Base-by-base conservation (phyloP, 257 asterid genomes). In the Avicennia marina region DNA sequence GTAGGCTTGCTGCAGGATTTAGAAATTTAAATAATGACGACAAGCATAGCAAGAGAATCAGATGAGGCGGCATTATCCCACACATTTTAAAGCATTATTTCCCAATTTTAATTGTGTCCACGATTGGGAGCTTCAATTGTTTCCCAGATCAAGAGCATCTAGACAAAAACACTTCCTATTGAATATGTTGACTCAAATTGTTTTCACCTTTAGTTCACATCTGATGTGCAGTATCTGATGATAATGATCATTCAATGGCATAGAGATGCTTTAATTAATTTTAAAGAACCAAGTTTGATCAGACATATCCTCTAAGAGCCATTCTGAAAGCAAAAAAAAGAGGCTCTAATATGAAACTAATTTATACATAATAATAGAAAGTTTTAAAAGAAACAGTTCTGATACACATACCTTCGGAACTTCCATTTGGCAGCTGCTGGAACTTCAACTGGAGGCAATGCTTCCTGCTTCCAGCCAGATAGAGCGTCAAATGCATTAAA, bases 371-470 rank as follows among this genome's bases (percentile, higher is more conserved):
- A 36, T 36, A 36, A 36, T 36, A 4, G 7, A 29, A 29, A 8
- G 1, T 0, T 17, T 15, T 6, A 47, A 49, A 6, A 5, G 8
- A 25, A 16, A 49, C 21, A 47, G 50, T 59, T 64, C 6, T 15
- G 58, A 49, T 42, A 41, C 56, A 24, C 51, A 42, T 82, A 86
- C 99, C 86, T 70, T 54, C 96, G 76, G 58, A 67, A 84, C 82
- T 93, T 93, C 99, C 99, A 93, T 66, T 72, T 58, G 60, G 94
- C 97, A 62, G 97, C 99, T 7, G 97, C 99, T 34, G 99, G 96
- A 75, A 93, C 94, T 78, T 89, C 96, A 81, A 93, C 99, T 2
- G 97, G 99, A 60, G 96, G 96, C 67, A 93, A 64, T 27, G 83
- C 79, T 71, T 84, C 96, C 58, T 73, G 72, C 85, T 86, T 93